Evolutionary conservation across 495 filamentous ascomycete species (phyloP).

Genomic region (Aspergillus conjunctus): DNA sequence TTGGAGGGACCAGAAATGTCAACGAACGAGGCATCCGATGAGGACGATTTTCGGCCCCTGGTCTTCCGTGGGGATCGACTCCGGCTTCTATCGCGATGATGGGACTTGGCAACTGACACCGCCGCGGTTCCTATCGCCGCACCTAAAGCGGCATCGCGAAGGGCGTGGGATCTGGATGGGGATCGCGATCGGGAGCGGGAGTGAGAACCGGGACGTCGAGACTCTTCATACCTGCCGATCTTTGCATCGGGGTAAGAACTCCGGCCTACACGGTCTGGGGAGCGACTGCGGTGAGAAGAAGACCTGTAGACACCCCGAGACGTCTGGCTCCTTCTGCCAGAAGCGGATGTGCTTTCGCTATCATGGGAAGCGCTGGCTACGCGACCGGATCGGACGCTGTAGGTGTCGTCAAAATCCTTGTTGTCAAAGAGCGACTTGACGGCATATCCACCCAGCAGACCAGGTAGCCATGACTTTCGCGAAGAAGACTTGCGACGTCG

Average conservation of each 20-base stretch:
- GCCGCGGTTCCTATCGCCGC: slow-evolving; percentile 48
- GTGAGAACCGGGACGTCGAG: slow-evolving; percentile 42
- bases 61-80: slow-evolving; percentile 36
- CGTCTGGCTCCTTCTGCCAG: slow-evolving; percentile 46
- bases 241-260: slow-evolving; percentile 23
- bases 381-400: slow-evolving; percentile 56
- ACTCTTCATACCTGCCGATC: slow-evolving; percentile 13
- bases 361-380: slow-evolving; percentile 37
- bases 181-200: slow-evolving; percentile 30
- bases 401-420: slow-evolving; percentile 61
- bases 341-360: slow-evolving; percentile 39
- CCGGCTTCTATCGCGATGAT: slow-evolving; percentile 30
- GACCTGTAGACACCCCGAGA: slow-evolving; percentile 45
- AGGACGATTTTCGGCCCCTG: slow-evolving; percentile 39
- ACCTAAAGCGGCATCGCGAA: slow-evolving; percentile 48
- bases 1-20: slow-evolving; percentile 35
- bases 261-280: slow-evolving; percentile 35
- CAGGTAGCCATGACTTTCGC: slow-evolving; percentile 54
- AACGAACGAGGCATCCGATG: slow-evolving; percentile 37
- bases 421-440: slow-evolving; percentile 55
- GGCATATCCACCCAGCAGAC: slow-evolving; percentile 56
- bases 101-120: slow-evolving; percentile 37
- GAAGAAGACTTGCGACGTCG: slow-evolving; percentile 46
- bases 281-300: slow-evolving; percentile 37
- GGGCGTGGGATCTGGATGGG: slow-evolving; percentile 41